Conservation (phyloP, 257 asterid genomes). For the Anisodus tanguticus region DNA sequence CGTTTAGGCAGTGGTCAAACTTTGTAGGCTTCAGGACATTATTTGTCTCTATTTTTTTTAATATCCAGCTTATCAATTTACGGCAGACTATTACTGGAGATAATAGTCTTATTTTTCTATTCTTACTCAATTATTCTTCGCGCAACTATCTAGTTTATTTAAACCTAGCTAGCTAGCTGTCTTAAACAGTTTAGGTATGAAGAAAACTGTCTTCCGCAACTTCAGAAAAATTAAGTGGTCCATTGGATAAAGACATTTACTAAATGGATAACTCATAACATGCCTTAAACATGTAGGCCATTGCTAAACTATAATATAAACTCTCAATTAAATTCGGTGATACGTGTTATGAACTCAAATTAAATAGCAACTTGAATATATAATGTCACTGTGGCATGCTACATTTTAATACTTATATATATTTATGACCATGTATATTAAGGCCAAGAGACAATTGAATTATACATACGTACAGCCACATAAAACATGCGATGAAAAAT, state of each 20-base stretch:
- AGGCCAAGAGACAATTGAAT: neutral
- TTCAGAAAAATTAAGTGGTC: slow-evolving; percentile 18
- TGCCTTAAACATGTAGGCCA: slow-evolving; percentile 17
- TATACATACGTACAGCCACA: neutral
- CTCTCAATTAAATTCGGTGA: neutral
- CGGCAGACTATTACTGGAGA: no score
- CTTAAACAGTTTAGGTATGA: neutral
- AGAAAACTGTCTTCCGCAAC: neutral
- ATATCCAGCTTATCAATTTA: no score
- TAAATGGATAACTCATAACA: neutral
- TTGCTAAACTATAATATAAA: neutral
- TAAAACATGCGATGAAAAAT: neutral
- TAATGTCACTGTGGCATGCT: slow-evolving; percentile 9
- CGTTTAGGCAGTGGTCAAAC: neutral
- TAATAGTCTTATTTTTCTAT: no score
- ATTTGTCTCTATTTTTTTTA: neutral
- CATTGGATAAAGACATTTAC: neutral
- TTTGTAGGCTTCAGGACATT: neutral
- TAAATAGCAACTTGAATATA: neutral
- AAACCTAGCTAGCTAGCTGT: neutral
- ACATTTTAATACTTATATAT: neutral
- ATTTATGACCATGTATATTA: neutral
- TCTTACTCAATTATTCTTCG: neutral
- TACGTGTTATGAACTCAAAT: neutral
- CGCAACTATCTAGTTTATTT: neutral